phyloP scores from a whole-genome alignment of 495 filamentous ascomycete species.

The Xylaria acuta region DNA sequence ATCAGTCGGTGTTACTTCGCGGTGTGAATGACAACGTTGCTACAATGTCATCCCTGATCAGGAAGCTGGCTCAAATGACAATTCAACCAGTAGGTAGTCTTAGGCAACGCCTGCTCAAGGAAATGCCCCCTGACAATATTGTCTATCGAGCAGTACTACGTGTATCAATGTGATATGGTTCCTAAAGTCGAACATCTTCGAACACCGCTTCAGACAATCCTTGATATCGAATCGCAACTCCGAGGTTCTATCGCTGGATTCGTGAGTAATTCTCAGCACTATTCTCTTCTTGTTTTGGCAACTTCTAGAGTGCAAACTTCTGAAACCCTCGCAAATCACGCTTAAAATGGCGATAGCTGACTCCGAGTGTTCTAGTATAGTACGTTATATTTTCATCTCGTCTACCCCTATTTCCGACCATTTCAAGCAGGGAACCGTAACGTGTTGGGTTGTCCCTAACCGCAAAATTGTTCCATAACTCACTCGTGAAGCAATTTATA shows the following conservation, averaged over 20 bases:
- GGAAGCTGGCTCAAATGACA: slow-evolving; percentile 58
- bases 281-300: no score
- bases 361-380: no score
- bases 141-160: slow-evolving; percentile 55
- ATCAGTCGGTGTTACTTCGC: slow-evolving; percentile 60
- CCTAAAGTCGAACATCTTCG: slow-evolving; percentile 64
- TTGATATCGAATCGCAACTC: slow-evolving; percentile 59
- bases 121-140: slow-evolving; percentile 25
- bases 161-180: slow-evolving; percentile 67
- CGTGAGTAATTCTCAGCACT: no score
- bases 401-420: neutral
- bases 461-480: neutral
- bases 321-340: no score
- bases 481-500: neutral
- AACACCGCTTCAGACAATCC: slow-evolving; percentile 62
- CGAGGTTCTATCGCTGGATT: slow-evolving; percentile 66
- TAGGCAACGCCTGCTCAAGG: slow-evolving; percentile 25
- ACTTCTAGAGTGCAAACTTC: no score
- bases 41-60: slow-evolving; percentile 59
- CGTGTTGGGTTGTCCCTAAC: neutral
- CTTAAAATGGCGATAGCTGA: no score
- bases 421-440: neutral
- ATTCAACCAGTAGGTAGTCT: slow-evolving; percentile 50
- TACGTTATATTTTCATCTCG: neutral
- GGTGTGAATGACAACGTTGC: slow-evolving; percentile 61